Conservation (phyloP, 345 rosid genomes). For the Corchorus olitorius region DNA sequence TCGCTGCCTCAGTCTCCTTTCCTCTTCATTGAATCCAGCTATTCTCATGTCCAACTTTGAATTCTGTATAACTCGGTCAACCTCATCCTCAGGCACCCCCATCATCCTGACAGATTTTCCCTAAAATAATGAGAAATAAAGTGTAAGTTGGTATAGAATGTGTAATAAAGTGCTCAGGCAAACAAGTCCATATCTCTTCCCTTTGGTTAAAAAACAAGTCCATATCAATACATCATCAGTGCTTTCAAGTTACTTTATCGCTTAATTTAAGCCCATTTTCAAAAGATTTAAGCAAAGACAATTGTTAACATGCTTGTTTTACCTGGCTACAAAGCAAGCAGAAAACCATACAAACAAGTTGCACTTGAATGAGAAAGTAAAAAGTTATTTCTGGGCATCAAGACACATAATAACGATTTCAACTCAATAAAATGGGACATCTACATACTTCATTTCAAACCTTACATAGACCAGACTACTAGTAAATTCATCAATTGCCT, state of each 20-base stretch:
- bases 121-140: conserved; percentile 41
- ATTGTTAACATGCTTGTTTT: background rate
- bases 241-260: background rate
- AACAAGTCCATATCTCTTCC: background rate
- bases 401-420: background rate
- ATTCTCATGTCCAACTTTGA: conserved; percentile 63
- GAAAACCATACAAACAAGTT: background rate
- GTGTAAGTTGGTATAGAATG: background rate
- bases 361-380: background rate
- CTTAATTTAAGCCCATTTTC: background rate
- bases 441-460: background rate
- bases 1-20: conserved; percentile 65
- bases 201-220: too few species aligned
- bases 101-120: conserved; percentile 80
- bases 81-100: conserved; percentile 84
- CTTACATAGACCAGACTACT: background rate
- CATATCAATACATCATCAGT: background rate
- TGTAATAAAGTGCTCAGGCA: background rate
- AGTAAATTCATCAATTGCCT: background rate
- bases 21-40: conserved; percentile 92
- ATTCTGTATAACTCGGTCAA: conserved; percentile 50
- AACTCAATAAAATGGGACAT: background rate
- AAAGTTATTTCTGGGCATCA: background rate
- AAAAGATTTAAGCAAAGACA: background rate
- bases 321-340: background rate